These are phyloP conservation scores for Pulveroboletus sp. DNA, from an alignment of 768 basidiomycete species.

Conservation along the genomic window DNA sequence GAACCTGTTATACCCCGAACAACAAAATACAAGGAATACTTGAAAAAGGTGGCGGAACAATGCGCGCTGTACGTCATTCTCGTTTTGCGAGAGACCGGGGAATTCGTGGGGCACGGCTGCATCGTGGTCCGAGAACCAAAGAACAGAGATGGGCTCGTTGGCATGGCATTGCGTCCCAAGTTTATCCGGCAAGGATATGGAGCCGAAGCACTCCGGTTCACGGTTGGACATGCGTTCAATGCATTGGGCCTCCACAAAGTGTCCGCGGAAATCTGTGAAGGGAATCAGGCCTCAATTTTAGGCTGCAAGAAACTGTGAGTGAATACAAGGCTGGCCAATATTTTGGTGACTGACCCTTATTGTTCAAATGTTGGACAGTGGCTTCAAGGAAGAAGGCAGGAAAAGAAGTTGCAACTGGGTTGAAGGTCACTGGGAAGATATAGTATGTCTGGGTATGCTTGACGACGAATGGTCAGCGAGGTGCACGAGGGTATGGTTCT, in stretches of 20 bases:
- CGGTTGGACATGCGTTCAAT: constrained; percentile 21
- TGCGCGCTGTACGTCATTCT: constrained; percentile 20
- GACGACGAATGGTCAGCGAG: constrained; percentile 32
- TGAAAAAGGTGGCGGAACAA: constrained; percentile 10
- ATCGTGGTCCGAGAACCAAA: constrained; percentile 17
- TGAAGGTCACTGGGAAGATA: constrained; percentile 32
- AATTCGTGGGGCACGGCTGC: constrained; percentile 21
- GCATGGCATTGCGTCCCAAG: constrained; percentile 21
- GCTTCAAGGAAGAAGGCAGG: constrained; percentile 32
- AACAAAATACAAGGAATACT: constrained; percentile 10
- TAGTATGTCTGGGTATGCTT: constrained; percentile 30
- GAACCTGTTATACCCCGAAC: constrained; percentile 21
- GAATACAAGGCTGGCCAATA: no score
- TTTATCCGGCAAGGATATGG: constrained; percentile 27
- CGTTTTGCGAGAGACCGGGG: constrained; percentile 15
- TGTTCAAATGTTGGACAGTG: no score
- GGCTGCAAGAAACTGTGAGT: constrained; percentile 30
- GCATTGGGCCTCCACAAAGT: constrained; percentile 27
- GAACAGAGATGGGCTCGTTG: constrained; percentile 26
- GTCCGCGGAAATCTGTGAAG: constrained; percentile 14
- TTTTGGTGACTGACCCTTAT: not conserved
- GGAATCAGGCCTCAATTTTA: constrained; percentile 15
- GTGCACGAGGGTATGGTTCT: no score
- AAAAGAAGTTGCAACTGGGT: constrained; percentile 30
- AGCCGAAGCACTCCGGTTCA: constrained; percentile 13